Conservation (phyloP, 192 early-diverging fungal genomes). For the Rhizophlyctis rosea region DNA sequence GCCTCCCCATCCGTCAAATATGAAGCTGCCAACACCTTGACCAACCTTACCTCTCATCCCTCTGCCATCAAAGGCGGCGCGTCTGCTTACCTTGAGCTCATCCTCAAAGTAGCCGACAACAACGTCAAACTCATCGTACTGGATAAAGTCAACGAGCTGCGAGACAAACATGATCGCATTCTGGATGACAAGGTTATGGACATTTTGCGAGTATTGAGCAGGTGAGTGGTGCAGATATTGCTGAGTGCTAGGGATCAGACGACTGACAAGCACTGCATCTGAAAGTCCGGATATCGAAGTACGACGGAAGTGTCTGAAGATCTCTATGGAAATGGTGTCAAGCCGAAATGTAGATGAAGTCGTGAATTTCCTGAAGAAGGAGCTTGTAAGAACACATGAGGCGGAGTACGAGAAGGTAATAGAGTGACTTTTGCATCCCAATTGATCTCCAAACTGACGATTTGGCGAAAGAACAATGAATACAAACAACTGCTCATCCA, state of each 20-base stretch:
- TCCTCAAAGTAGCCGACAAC: slow-evolving; percentile 92
- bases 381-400: slow-evolving; percentile 88
- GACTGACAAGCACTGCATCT: no score
- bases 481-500: slow-evolving; percentile 95
- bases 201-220: slow-evolving; percentile 82
- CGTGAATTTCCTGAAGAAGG: slow-evolving; percentile 91
- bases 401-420: slow-evolving; percentile 84
- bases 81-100: slow-evolving; percentile 84
- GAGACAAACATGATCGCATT: slow-evolving; percentile 82
- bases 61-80: slow-evolving; percentile 92
- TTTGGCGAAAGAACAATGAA: slow-evolving; percentile 67
- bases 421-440: neutral
- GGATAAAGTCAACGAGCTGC: slow-evolving; percentile 84
- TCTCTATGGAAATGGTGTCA: slow-evolving; percentile 89
- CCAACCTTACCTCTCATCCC: slow-evolving; percentile 81
- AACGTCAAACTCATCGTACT: slow-evolving; percentile 97
- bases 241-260: no score
- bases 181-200: slow-evolving; percentile 96
- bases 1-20: slow-evolving; percentile 90
- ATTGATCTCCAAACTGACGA: neutral
- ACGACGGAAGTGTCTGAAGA: slow-evolving; percentile 78
- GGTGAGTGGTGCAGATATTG: slow-evolving; percentile 40
- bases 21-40: slow-evolving; percentile 92
- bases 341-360: slow-evolving; percentile 92
- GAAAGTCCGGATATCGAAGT: slow-evolving; percentile 95